Conservation (phyloP, 2,329 filamentous ascomycete genomes). For the Hypomyces rosellus region DNA sequence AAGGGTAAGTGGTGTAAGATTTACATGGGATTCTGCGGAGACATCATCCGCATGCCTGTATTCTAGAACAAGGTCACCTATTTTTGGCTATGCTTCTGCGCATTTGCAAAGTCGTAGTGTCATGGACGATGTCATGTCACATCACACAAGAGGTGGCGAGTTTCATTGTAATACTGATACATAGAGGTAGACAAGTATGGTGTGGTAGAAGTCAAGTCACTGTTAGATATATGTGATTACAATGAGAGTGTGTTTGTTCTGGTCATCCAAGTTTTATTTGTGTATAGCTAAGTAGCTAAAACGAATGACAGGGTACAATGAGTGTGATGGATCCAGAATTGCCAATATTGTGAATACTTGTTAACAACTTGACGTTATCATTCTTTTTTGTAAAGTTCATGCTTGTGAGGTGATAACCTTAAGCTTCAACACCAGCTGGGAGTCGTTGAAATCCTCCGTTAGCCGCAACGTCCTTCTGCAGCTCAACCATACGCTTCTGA, state of each 20-base stretch:
- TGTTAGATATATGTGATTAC: too few species aligned
- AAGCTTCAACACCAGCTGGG: constrained; percentile 8
- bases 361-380: too few species aligned
- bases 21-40: too few species aligned
- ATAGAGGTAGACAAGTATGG: background rate
- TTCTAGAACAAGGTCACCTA: background rate
- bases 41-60: too few species aligned
- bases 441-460: constrained; percentile 59
- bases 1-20: too few species aligned
- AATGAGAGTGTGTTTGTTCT: background rate
- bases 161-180: too few species aligned
- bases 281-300: constrained; percentile 5
- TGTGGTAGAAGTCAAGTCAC: background rate
- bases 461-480: constrained; percentile 61
- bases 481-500: constrained; percentile 65
- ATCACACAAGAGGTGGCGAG: too few species aligned
- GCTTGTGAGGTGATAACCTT: background rate
- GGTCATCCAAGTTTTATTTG: constrained; percentile 1
- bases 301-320: constrained; percentile 7
- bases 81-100: background rate
- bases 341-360: background rate
- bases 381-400: too few species aligned
- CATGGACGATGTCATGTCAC: too few species aligned
- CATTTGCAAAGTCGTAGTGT: too few species aligned
- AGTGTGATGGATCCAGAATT: constrained; percentile 7